These are phyloP conservation scores for Sicyos baderoa DNA, from an alignment of 306 rosid genomes.

Conservation along the genomic window DNA sequence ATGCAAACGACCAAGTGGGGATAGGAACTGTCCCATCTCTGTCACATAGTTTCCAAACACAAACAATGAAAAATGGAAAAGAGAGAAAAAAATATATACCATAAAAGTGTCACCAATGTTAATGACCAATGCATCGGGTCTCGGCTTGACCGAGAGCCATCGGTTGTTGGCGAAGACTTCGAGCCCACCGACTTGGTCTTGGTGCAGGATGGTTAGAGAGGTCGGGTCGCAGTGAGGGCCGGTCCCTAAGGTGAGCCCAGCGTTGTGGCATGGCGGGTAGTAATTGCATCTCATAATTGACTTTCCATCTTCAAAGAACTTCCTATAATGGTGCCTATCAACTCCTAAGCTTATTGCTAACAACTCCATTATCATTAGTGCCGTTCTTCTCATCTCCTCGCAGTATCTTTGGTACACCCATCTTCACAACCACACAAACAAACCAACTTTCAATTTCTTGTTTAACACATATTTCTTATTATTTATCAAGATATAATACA, in stretches of 20 bases:
- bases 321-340: conserved; percentile 35
- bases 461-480: too few relatives aligned
- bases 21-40: too few relatives aligned
- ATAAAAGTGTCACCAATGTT: conserved; percentile 72
- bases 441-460: too few relatives aligned
- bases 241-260: conserved; percentile 54
- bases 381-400: conserved; percentile 48
- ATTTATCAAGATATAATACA: too few relatives aligned
- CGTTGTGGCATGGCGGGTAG: conserved; percentile 56
- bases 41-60: too few relatives aligned
- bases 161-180: conserved; percentile 44
- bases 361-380: conserved; percentile 50
- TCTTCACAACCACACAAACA: conserved; percentile 21
- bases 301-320: conserved; percentile 50
- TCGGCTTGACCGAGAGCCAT: conserved; percentile 56
- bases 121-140: conserved; percentile 54
- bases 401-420: conserved; percentile 59
- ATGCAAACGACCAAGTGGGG: too few relatives aligned
- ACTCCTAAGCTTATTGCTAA: conserved; percentile 59
- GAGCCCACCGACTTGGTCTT: conserved; percentile 74
- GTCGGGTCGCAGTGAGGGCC: conserved; percentile 85
- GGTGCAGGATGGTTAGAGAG: conserved; percentile 69
- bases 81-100: conserved; percentile 24
- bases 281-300: conserved; percentile 76
- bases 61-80: too few relatives aligned